Evolutionary conservation across 495 filamentous ascomycete genomes (phyloP).

Genomic region (Aspergillus indologenus): DNA sequence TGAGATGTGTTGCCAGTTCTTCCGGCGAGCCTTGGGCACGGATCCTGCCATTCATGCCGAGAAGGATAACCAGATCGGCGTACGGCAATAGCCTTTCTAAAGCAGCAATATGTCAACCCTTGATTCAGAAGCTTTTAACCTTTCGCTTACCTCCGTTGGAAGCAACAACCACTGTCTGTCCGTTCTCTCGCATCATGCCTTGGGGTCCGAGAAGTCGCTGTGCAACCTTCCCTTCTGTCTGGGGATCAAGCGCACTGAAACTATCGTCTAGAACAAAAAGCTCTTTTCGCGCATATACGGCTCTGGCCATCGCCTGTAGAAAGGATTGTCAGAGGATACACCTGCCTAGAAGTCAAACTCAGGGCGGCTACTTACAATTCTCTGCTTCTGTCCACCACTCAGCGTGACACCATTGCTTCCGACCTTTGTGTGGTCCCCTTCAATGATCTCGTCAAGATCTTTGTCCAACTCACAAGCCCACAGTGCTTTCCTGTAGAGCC

Average conservation of each 20-base stretch:
- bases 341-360: too few species aligned
- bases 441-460: background rate
- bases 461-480: background rate
- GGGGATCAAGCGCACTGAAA: background rate
- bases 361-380: too few species aligned
- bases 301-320: too few species aligned
- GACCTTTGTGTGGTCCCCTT: background rate
- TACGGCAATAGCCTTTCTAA: background rate
- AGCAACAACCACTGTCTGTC: slow-evolving; percentile 1
- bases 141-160: background rate
- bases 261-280: slow-evolving; percentile 1
- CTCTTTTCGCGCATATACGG: background rate
- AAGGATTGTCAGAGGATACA: too few species aligned
- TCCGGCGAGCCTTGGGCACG: background rate
- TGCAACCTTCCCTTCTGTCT: background rate
- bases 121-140: background rate
- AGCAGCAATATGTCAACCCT: background rate
- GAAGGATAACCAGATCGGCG: background rate
- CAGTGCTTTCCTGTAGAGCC: background rate
- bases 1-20: background rate
- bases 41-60: background rate
- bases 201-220: background rate
- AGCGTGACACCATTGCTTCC: background rate
- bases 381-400: slow-evolving; percentile 1
- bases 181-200: background rate